Evolutionary conservation across 371 early-diverging fungal genomes (phyloP).

Genomic region (Mortierella sp.): DNA sequence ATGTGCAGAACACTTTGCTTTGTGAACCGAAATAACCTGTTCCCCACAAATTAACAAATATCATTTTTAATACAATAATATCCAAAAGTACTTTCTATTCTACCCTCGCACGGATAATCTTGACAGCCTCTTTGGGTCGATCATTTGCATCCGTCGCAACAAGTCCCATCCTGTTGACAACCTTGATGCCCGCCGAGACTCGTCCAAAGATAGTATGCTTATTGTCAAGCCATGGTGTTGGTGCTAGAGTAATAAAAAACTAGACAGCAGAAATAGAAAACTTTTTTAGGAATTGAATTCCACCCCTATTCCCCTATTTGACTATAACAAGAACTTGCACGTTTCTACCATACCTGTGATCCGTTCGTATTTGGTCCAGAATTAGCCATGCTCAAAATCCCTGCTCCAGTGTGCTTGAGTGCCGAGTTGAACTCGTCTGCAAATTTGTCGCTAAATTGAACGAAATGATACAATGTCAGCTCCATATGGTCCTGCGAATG

Average conservation of each 20-base stretch:
- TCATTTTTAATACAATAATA: too few species aligned
- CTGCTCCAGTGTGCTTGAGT: constrained; percentile 84
- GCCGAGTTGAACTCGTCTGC: constrained; percentile 81
- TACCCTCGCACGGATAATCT: constrained; percentile 55
- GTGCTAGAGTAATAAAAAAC: constrained; percentile 78
- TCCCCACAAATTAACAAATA: too few species aligned
- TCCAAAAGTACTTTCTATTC: constrained; percentile 19
- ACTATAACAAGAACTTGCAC: too few species aligned
- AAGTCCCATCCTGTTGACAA: constrained; percentile 78
- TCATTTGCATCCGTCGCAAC: constrained; percentile 74
- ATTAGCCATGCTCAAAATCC: constrained; percentile 90
- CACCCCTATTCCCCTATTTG: too few species aligned
- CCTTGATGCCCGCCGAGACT: constrained; percentile 74
- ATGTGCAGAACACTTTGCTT: background rate
- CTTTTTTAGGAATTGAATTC: too few species aligned
- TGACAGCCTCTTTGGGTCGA: constrained; percentile 59
- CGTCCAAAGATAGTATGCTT: constrained; percentile 84
- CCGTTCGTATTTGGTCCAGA: constrained; percentile 88
- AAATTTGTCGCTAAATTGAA: constrained; percentile 68
- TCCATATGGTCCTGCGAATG: background rate
- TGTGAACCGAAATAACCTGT: background rate
- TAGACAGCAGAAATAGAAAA: constrained; percentile 28
- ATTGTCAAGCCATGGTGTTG: constrained; percentile 84
- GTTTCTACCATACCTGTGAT: constrained; percentile 67
- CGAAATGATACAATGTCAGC: background rate